phyloP scores from a whole-genome alignment of 2,329 filamentous ascomycete species.

The Colletotrichum liaoningense region DNA sequence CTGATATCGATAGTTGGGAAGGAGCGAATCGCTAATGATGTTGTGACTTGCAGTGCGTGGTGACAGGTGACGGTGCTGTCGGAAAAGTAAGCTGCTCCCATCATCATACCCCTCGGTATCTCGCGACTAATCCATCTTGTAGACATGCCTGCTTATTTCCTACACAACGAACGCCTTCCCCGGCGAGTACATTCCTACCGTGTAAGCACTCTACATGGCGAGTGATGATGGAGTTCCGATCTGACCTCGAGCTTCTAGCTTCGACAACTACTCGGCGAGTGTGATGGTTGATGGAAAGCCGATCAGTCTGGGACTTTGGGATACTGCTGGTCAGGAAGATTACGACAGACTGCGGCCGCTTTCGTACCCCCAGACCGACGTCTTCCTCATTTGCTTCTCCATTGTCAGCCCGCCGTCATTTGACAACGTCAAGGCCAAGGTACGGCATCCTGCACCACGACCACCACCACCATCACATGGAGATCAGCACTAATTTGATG shows the following conservation, averaged over 20 bases:
- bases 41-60: conserved; percentile 79
- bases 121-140: conserved; percentile 35
- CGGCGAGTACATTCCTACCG: conserved; percentile 99
- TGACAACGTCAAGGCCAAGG: conserved; percentile 99
- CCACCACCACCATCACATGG: neutral
- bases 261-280: conserved; percentile 99
- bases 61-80: conserved; percentile 98
- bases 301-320: conserved; percentile 96
- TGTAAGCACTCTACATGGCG: conserved; percentile 67
- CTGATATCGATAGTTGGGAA: neutral
- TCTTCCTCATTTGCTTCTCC: conserved; percentile 98
- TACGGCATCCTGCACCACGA: conserved; percentile 54
- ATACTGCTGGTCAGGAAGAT: conserved; percentile 98
- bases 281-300: conserved; percentile 99
- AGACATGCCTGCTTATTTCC: conserved; percentile 99
- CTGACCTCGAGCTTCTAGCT: conserved; percentile 63
- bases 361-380: conserved; percentile 98
- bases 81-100: conserved; percentile 79
- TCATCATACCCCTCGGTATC: conserved; percentile 36
- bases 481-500: conserved; percentile 21
- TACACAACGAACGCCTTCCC: conserved; percentile 99
- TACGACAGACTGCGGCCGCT: conserved; percentile 95
- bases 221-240: neutral
- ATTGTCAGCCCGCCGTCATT: conserved; percentile 98
- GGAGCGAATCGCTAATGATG: conserved; percentile 5